Base-by-base conservation (phyloP, 768 basidiomycete species). In the Mrakia gelida region DNA sequence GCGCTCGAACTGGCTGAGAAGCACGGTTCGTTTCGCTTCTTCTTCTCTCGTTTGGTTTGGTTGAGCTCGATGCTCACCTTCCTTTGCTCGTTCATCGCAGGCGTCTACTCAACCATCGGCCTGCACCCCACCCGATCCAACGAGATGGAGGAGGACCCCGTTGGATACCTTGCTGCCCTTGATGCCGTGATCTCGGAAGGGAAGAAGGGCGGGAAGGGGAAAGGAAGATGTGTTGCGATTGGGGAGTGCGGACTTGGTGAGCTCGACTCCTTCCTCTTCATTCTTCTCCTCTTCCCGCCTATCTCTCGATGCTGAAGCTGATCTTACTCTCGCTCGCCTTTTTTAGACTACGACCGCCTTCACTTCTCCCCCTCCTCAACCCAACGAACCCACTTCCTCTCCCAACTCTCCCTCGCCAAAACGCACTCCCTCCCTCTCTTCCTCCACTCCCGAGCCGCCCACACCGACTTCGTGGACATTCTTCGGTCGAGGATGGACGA, bases 231-330 rank as follows among this genome's bases (percentile, higher is more conserved):
- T 15, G 89, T 92, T 30, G 91, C 91, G 0, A 84, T 93, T 23
- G 92, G 92, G 30, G 92, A 94, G 84, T 92, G 92, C 80, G 92
- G 92, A 30, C 84, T 93, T 72, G 92, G 91, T 91, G 80, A 61
- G 85, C 43, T 16, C 45, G 0, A 38, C 61, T 72, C 52, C 26
- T 59, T 68, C 41, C 18, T 43, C 26, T 18, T 32, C 28, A 1
- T 16, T 56, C 52, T 5, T 28, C 13, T 34, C 23, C 32, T 56
- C 32, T 38, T 34, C 18, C 52, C 73, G n/a, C n/a, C n/a, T n/a
- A n/a, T n/a, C n/a, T n/a, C n/a, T n/a, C n/a, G n/a, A n/a, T n/a
- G n/a, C n/a, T n/a, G n/a, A n/a, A n/a, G n/a, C 21, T 32, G 9
- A 34, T 28, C 38, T 32, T 3, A n/a, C 32, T n/a, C 30, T 61